Conservation (phyloP, 805 yeast species). For the Kodamaea restingae region DNA sequence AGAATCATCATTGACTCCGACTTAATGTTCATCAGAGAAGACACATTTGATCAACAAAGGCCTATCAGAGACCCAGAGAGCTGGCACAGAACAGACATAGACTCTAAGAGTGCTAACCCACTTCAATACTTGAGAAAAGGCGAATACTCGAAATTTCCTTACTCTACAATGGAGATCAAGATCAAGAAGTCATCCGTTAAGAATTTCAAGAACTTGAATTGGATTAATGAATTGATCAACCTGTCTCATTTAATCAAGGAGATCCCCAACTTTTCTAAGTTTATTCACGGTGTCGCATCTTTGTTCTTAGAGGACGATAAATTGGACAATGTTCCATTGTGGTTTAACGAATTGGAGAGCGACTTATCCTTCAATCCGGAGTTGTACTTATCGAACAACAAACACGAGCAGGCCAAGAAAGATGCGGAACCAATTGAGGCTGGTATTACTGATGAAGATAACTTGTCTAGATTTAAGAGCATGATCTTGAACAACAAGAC, state of each 20-base stretch:
- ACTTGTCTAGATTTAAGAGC: conserved; percentile 38
- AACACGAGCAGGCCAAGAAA: conserved; percentile 9
- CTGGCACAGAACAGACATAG: conserved; percentile 94
- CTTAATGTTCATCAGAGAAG: conserved; percentile 84
- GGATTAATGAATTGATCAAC: conserved; percentile 85
- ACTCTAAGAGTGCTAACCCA: conserved; percentile 67
- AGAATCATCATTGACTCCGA: conserved; percentile 90
- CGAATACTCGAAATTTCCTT: conserved; percentile 80
- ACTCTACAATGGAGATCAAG: conserved; percentile 84
- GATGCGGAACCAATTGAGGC: conserved; percentile 7
- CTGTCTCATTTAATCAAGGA: conserved; percentile 79
- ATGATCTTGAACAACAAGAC: conserved; percentile 30
- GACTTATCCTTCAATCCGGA: conserved; percentile 18
- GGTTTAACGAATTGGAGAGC: conserved; percentile 84
- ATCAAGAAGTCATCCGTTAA: conserved; percentile 36
- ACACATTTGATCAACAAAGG: conserved; percentile 73
- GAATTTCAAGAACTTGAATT: conserved; percentile 47
- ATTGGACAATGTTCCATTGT: conserved; percentile 85
- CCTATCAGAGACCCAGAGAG: conserved; percentile 85
- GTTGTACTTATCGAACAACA: conserved; percentile 11
- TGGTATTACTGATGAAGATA: conserved; percentile 48
- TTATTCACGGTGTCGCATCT: conserved; percentile 87
- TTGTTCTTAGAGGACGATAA: conserved; percentile 87
- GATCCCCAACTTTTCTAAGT: conserved; percentile 90
- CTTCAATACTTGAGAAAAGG: conserved; percentile 75